phyloP scores from a whole-genome alignment of 2,329 filamentous ascomycete species.

The Helotiales sp. region DNA sequence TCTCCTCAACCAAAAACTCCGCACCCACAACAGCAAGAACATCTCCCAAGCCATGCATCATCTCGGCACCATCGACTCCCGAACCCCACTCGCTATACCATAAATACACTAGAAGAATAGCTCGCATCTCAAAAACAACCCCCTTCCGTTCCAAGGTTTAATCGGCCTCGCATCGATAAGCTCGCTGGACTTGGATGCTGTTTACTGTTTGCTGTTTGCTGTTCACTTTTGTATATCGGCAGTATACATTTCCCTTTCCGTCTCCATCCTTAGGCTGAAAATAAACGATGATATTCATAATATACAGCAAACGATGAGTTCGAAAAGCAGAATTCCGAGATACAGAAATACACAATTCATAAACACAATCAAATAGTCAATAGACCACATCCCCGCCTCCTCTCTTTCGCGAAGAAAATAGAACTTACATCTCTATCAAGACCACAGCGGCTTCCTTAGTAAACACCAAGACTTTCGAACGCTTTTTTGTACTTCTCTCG shows the following conservation, averaged over 20 bases:
- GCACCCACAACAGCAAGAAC: conserved; percentile 67
- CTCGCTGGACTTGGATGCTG: conserved; percentile 78
- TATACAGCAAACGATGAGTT: conserved; percentile 61
- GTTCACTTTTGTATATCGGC: no score
- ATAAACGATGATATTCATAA: neutral
- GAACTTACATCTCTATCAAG: conserved; percentile 71
- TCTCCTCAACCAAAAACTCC: conserved; percentile 44
- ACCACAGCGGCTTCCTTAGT: conserved; percentile 66
- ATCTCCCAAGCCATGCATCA: conserved; percentile 74
- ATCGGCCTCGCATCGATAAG: conserved; percentile 78
- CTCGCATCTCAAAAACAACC: conserved; percentile 62
- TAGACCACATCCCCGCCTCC: conserved; percentile 66
- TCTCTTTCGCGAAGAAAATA: conserved; percentile 66
- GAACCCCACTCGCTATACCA: conserved; percentile 77
- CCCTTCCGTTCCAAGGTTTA: conserved; percentile 71
- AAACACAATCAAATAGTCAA: conserved; percentile 72
- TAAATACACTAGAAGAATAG: conserved; percentile 82
- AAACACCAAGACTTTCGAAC: conserved; percentile 79
- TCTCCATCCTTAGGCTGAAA: no score
- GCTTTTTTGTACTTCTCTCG: conserved; percentile 75
- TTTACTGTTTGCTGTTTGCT: no score
- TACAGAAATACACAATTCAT: conserved; percentile 70
- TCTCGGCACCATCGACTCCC: conserved; percentile 72
- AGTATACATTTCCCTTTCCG: no score
- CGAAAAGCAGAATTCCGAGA: conserved; percentile 63